Evolutionary conservation across 2,329 filamentous ascomycete species (phyloP).

Genomic region (Plenodomus lindquistii): DNA sequence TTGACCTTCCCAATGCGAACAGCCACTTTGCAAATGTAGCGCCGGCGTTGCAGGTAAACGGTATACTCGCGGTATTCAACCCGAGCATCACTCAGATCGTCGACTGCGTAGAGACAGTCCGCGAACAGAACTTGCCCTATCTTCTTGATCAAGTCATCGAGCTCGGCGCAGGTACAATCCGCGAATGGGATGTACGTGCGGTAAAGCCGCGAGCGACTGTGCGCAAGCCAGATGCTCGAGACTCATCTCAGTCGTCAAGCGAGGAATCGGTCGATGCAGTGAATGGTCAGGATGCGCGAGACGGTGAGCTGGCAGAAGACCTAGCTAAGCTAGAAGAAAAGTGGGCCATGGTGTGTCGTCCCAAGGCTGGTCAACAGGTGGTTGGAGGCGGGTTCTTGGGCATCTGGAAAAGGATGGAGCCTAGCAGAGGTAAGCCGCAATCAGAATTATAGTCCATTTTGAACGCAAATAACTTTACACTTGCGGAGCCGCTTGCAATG

Average conservation of each 20-base stretch:
- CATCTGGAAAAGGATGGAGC: conserved; percentile 41
- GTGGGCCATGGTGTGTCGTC: conserved; percentile 44
- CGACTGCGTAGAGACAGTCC: conserved; percentile 62
- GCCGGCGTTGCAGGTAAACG: conserved; percentile 65
- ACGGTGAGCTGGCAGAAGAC: conserved; percentile 32
- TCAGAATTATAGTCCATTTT: background rate
- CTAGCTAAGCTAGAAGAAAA: conserved; percentile 32
- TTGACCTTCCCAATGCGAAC: conserved; percentile 72
- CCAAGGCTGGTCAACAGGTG: conserved; percentile 40
- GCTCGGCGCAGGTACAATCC: conserved; percentile 58
- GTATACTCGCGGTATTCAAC: conserved; percentile 70
- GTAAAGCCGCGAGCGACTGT: conserved; percentile 47
- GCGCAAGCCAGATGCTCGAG: conserved; percentile 22
- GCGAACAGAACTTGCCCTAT: conserved; percentile 59
- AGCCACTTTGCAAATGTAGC: conserved; percentile 55
- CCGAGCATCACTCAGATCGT: conserved; percentile 79
- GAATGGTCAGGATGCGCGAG: conserved; percentile 29
- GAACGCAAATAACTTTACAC: background rate
- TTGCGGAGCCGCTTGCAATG: background rate
- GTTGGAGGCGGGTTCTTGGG: conserved; percentile 45
- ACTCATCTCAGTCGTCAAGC: conserved; percentile 8
- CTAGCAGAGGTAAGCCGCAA: background rate
- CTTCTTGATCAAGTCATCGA: conserved; percentile 64
- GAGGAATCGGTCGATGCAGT: conserved; percentile 19
- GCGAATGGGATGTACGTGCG: conserved; percentile 66